phyloP scores from a whole-genome alignment of 2,329 filamentous ascomycete genomes.

The Thelonectria olida region DNA sequence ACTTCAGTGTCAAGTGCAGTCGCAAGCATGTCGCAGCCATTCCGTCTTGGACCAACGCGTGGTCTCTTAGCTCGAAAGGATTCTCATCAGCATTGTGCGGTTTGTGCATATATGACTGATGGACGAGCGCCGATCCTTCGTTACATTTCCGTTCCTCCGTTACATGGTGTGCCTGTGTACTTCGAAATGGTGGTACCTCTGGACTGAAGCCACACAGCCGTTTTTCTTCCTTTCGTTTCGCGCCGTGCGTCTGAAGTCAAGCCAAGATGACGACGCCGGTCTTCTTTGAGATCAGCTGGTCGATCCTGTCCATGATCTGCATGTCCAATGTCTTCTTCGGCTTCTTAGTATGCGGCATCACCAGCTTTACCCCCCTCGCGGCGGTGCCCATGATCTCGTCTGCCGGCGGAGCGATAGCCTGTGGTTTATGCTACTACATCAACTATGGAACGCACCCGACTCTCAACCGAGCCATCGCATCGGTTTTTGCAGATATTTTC shows the following conservation, averaged over 20 bases:
- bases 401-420: constrained; percentile 48
- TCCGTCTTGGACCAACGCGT: neutral
- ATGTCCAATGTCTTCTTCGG: constrained; percentile 50
- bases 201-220: neutral
- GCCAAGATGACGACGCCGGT: constrained; percentile 23
- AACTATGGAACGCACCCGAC: constrained; percentile 44
- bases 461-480: constrained; percentile 42
- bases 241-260: neutral
- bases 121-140: neutral
- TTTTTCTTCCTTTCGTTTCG: neutral
- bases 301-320: constrained; percentile 53
- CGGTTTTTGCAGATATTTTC: constrained; percentile 47
- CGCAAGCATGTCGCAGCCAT: neutral
- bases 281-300: constrained; percentile 54
- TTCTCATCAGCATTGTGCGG: neutral
- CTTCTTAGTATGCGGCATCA: constrained; percentile 49
- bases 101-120: neutral
- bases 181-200: too few relatives aligned
- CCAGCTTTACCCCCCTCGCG: constrained; percentile 46
- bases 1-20: neutral
- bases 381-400: constrained; percentile 51
- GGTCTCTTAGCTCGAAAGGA: neutral
- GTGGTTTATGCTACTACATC: constrained; percentile 52
- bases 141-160: neutral
- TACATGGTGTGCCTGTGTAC: neutral